Percentiles rank a stretch among this genome's conserved stretches.
Evolutionary conservation across 192 early-diverging fungal species (phyloP).

Genomic region (Entomortierella chlamydospora): DNA sequence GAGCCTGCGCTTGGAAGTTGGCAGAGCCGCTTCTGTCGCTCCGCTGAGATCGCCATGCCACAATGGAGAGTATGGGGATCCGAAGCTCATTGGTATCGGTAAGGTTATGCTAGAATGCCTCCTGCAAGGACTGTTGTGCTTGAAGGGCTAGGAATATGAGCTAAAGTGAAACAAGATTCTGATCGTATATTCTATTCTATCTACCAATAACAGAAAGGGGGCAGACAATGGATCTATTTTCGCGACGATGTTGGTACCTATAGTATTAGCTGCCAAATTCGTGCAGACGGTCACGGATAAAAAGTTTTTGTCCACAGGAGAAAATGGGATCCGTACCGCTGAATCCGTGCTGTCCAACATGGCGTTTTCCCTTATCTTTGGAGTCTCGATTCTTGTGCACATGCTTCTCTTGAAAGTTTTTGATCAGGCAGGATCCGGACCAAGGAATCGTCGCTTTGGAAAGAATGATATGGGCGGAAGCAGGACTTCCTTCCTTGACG

Average conservation of each 20-base stretch:
- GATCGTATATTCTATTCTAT: not conserved
- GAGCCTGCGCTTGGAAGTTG: conserved; percentile 15
- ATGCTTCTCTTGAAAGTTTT: conserved; percentile 42
- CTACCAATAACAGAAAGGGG: conserved; percentile 46
- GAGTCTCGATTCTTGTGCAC: conserved; percentile 25
- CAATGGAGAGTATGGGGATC: conserved; percentile 54
- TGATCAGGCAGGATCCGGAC: conserved; percentile 21
- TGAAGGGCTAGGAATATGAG: too few species aligned
- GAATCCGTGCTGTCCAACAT: conserved; percentile 38
- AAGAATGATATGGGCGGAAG: not conserved
- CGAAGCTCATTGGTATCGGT: conserved; percentile 54
- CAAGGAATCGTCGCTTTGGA: not conserved
- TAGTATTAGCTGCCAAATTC: conserved; percentile 65
- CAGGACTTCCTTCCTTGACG: conserved; percentile 31
- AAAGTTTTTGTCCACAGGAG: conserved; percentile 32
- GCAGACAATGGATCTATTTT: conserved; percentile 70
- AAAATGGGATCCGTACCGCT: conserved; percentile 36
- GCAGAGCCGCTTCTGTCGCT: conserved; percentile 36
- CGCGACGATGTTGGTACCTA: conserved; percentile 61
- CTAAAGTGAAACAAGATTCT: not conserved
- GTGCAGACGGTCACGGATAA: conserved; percentile 53
- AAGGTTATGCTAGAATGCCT: not conserved
- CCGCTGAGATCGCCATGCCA: conserved; percentile 28
- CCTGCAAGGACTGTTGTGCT: too few species aligned
- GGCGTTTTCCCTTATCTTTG: conserved; percentile 39